These are phyloP conservation scores for Kodamaea neixiangensis DNA, from an alignment of 805 yeast genomes.

Conservation along the genomic window DNA sequence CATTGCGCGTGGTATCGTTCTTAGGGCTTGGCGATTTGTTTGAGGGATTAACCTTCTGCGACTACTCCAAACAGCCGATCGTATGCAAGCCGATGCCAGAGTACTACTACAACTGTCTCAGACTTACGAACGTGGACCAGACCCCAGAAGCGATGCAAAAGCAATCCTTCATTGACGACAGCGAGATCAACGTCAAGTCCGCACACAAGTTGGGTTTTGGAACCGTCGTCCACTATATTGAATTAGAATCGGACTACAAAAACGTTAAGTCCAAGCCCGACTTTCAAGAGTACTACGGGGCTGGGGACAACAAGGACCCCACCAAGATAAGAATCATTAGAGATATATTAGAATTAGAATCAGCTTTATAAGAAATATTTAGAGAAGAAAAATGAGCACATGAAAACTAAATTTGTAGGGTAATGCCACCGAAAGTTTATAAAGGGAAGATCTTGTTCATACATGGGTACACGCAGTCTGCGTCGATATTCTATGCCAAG, in stretches of 20 bases:
- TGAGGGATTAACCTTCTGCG: conserved; percentile 93
- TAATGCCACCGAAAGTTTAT: background rate
- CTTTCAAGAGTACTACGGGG: conserved; percentile 35
- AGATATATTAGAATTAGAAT: conserved; percentile 53
- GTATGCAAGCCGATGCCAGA: conserved; percentile 86
- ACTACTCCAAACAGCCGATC: conserved; percentile 69
- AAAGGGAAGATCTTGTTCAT: conserved; percentile 69
- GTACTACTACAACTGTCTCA: conserved; percentile 66
- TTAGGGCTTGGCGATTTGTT: conserved; percentile 90
- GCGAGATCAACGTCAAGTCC: conserved; percentile 73
- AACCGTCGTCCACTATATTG: conserved; percentile 72
- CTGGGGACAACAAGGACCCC: conserved; percentile 28
- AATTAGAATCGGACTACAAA: conserved; percentile 57
- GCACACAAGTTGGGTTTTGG: conserved; percentile 75
- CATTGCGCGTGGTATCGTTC: conserved; percentile 71
- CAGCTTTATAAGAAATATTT: conserved; percentile 7
- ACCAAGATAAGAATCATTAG: conserved; percentile 51
- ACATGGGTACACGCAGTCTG: conserved; percentile 90
- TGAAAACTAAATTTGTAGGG: background rate
- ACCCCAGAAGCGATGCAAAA: conserved; percentile 43
- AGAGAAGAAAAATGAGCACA: conserved; percentile 9
- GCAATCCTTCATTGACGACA: conserved; percentile 81
- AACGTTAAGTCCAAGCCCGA: conserved; percentile 29
- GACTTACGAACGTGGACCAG: conserved; percentile 56
- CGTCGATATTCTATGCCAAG: conserved; percentile 80